phyloP scores from a whole-genome alignment of 1,139 yeast genomes.

The Kazachstania sp. region DNA sequence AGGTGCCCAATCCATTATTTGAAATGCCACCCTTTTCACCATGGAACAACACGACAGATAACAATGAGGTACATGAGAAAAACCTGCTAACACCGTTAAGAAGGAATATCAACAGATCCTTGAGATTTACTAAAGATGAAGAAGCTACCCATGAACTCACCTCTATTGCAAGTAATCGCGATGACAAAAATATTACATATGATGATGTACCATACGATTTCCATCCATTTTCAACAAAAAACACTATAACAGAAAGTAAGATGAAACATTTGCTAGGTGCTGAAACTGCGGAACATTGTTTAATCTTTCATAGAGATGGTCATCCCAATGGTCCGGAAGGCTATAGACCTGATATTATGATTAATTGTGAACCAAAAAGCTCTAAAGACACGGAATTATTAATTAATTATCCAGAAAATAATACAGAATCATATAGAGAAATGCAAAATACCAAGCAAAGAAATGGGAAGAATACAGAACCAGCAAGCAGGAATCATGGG shows the following conservation, averaged over 20 bases:
- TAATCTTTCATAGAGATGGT: conserved; percentile 22
- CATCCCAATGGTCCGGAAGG: conserved; percentile 11
- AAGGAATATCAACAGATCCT: conserved; percentile 9
- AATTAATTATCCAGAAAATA: conserved; percentile 3
- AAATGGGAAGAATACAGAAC: neutral
- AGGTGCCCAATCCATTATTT: conserved; percentile 8
- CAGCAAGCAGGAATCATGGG: neutral
- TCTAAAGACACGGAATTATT: neutral
- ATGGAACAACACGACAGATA: conserved; percentile 17
- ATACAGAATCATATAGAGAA: neutral
- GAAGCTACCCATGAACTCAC: neutral
- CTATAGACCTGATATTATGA: conserved; percentile 24
- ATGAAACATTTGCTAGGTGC: conserved; percentile 14
- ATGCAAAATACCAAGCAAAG: neutral
- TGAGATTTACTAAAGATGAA: neutral
- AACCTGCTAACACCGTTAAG: conserved; percentile 18
- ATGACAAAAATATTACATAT: neutral
- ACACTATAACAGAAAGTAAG: conserved; percentile 20
- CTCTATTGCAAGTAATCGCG: neutral
- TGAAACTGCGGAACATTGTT: conserved; percentile 27
- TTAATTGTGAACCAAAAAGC: conserved; percentile 20
- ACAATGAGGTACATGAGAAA: conserved; percentile 1
- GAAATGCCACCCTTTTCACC: conserved; percentile 26
- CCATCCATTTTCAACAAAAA: conserved; percentile 18
- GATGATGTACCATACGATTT: conserved; percentile 16